phyloP scores from a whole-genome alignment of 1,284 basidiomycete genomes.

The Lentinus polychrous region DNA sequence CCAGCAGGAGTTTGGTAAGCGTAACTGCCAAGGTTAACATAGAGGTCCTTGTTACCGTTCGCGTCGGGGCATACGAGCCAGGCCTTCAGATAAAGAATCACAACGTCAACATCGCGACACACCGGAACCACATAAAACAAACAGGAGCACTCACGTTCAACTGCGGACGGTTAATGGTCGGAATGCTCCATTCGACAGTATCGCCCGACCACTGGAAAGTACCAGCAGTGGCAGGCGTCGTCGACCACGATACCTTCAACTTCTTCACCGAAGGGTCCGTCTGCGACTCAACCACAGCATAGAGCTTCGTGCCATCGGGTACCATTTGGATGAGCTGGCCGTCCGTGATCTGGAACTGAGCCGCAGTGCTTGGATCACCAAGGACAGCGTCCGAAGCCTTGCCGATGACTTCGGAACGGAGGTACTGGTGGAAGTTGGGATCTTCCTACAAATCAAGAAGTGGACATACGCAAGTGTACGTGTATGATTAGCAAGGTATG shows the following conservation, averaged over 20 bases:
- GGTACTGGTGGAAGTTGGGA: slow-evolving; percentile 62
- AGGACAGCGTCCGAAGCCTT: slow-evolving; percentile 45
- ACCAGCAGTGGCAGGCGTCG: slow-evolving; percentile 39
- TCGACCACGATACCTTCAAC: slow-evolving; percentile 43
- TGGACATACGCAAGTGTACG: background rate
- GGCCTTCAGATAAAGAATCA: slow-evolving; percentile 26
- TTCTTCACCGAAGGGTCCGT: slow-evolving; percentile 41
- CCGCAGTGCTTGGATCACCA: slow-evolving; percentile 40
- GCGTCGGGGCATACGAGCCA: slow-evolving; percentile 50
- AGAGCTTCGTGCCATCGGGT: slow-evolving; percentile 31
- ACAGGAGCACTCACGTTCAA: slow-evolving; percentile 34
- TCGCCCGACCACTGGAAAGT: slow-evolving; percentile 50
- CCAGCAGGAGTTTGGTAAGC: slow-evolving; percentile 51
- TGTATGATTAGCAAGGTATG: background rate
- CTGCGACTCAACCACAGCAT: slow-evolving; percentile 42
- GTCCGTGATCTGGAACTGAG: slow-evolving; percentile 47
- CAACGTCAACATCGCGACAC: background rate
- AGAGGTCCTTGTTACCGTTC: slow-evolving; percentile 38
- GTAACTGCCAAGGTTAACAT: slow-evolving; percentile 53
- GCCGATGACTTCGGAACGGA: slow-evolving; percentile 40
- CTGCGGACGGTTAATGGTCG: slow-evolving; percentile 41
- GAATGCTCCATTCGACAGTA: slow-evolving; percentile 47
- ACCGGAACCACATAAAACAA: background rate
- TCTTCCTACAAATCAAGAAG: slow-evolving; percentile 32
- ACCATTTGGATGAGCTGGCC: slow-evolving; percentile 49